Base-by-base conservation (phyloP, 495 filamentous ascomycete species). In the Eremomyces bilateralis region DNA sequence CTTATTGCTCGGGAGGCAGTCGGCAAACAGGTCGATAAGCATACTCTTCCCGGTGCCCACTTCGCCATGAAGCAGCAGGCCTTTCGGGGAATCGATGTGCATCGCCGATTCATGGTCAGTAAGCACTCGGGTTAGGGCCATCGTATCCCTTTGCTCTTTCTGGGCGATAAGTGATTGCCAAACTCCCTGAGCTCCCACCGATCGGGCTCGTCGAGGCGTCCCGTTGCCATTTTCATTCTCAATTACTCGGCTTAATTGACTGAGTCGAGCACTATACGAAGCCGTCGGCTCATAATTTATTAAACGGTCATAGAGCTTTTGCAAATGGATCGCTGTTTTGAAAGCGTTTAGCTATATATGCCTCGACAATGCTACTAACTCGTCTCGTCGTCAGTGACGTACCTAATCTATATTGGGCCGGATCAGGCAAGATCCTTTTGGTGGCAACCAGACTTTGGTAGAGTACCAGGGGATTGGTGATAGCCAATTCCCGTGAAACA, bases 31-130 rank as follows among this genome's bases (percentile, higher is more conserved):
- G 43, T 80, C 75, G 1, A 76, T 55, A 3, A 81, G 60, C 65
- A 81, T 74, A 5, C 60, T 67, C 48, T 78, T 80, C 3, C 74
- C 72, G 0, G 69, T 76, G 6, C 76, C 74, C 4, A 81, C 74
- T 39, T 76, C 72, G 1, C 75, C 73, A 19, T 74, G 71, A 2
- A 80, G 56, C 30, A 78, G 63, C 6, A 81, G 51, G 0, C 74
- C 74, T 41, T 61, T 63, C 0, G 76, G 76, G 0, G 67, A 70
- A 36, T 72, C 53, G 18, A 76, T 50, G 5, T 63, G 47, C 18
- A 77, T 46, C 8, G 74, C 76, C 3, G 65, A 63, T 46, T 80
- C 65, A 41, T 77, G 59, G 33, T 51, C 61, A 1, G 70, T 72
- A 3, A 80, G 47, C 11, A 67, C 56, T 29, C 60, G 54, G 2